A percentile compares a stretch with the other conserved stretches of the same genome.
Conservation (phyloP, 176 grass and related monocot species). For the Raddia distichophylla region DNA sequence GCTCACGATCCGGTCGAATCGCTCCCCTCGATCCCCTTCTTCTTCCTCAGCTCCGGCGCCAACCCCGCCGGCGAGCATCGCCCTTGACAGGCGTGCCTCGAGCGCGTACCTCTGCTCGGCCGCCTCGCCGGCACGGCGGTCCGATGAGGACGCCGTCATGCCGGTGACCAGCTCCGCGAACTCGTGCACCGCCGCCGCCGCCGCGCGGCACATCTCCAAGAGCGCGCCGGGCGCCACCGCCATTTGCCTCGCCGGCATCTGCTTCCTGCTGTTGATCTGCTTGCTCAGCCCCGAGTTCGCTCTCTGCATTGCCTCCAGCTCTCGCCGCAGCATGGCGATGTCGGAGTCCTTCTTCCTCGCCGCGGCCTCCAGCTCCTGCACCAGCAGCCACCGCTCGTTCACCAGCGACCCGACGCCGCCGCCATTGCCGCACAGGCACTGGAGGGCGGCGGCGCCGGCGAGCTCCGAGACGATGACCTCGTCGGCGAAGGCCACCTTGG, state of each 20-base stretch:
- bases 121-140: neutral
- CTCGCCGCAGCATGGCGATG: neutral
- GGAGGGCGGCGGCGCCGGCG: neutral
- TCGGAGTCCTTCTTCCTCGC: conserved; percentile 10
- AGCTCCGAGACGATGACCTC: conserved; percentile 33
- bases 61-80: neutral
- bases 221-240: neutral
- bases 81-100: neutral
- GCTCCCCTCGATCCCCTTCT: neutral
- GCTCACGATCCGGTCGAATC: neutral
- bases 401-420: neutral
- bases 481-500: neutral
- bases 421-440: neutral
- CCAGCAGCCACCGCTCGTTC: neutral
- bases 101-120: conserved; percentile 13
- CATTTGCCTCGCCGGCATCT: neutral
- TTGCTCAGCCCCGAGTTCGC: neutral
- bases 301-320: neutral
- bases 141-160: neutral
- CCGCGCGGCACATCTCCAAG: neutral
- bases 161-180: conserved; percentile 8
- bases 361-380: conserved; percentile 19
- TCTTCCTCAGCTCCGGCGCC: neutral
- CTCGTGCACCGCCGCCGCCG: neutral
- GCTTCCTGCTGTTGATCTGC: neutral